Conservation (phyloP, 495 filamentous ascomycete genomes). For the Penicillium manginii region DNA sequence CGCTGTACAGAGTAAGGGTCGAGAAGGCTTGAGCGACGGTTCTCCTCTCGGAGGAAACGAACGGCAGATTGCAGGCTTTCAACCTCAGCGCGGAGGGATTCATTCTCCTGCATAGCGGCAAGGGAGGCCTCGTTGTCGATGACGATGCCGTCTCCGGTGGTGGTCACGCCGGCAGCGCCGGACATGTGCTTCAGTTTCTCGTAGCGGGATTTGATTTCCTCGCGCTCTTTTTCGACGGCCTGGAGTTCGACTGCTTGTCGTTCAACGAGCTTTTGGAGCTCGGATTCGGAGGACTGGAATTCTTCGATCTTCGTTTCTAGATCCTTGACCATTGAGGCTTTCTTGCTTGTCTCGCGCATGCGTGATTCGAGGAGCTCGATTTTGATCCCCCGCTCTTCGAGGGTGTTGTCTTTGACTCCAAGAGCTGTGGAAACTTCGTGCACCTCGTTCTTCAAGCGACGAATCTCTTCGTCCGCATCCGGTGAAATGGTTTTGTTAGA, state of each 20-base stretch:
- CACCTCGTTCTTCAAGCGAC: constrained; percentile 72
- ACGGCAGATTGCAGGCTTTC: constrained; percentile 72
- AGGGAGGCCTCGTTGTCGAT: constrained; percentile 48
- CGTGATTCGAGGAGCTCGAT: constrained; percentile 56
- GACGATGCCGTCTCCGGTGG: constrained; percentile 45
- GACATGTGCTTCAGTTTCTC: constrained; percentile 56
- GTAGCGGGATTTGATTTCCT: constrained; percentile 74
- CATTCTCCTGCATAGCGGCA: constrained; percentile 73
- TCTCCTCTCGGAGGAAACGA: constrained; percentile 78
- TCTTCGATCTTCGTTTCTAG: constrained; percentile 66
- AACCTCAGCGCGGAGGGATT: constrained; percentile 72
- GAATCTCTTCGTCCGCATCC: constrained; percentile 80
- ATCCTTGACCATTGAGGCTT: constrained; percentile 49
- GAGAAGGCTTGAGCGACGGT: constrained; percentile 63
- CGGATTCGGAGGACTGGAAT: constrained; percentile 46
- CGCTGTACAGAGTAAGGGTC: constrained; percentile 65
- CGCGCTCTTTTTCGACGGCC: constrained; percentile 63
- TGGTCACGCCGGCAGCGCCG: constrained; percentile 55
- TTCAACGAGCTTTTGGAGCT: constrained; percentile 43
- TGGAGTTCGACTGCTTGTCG: constrained; percentile 48
- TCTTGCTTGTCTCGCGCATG: constrained; percentile 59
- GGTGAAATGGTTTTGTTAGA: constrained; percentile 74
- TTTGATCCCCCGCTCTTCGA: constrained; percentile 83
- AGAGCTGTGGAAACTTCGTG: constrained; percentile 64
- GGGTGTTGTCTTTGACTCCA: constrained; percentile 87